These are phyloP conservation scores for Botrytis pseudocinerea DNA, from an alignment of 2,329 filamentous ascomycete species.

Conservation along the genomic window DNA sequence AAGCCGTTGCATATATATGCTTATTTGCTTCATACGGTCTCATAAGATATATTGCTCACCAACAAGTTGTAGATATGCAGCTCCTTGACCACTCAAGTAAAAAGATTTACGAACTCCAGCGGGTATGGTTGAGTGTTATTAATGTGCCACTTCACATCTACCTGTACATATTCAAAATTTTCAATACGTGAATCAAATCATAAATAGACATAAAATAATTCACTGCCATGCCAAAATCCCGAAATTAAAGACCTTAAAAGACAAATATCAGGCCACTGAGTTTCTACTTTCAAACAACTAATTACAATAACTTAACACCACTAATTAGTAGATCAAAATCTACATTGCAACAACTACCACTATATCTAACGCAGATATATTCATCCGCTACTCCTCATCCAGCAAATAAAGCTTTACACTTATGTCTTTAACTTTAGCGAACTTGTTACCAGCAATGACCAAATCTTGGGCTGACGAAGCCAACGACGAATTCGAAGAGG, in stretches of 20 bases:
- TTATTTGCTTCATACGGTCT: neutral
- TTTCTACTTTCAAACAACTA: neutral
- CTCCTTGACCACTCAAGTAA: neutral
- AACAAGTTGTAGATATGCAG: neutral
- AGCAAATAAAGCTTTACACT: neutral
- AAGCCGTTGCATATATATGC: neutral
- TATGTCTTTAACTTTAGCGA: constrained; percentile 20
- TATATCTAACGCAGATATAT: neutral
- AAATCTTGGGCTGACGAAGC: constrained; percentile 12
- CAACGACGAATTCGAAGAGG: neutral
- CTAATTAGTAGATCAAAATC: neutral
- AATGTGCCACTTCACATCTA: neutral
- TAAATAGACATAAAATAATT: neutral
- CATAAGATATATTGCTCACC: no score
- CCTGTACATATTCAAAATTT: neutral
- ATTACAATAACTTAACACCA: neutral
- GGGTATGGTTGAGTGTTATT: neutral
- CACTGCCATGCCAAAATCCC: neutral
- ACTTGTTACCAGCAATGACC: neutral
- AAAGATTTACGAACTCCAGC: neutral
- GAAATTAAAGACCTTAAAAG: neutral
- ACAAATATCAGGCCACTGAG: no score
- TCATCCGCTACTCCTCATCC: neutral
- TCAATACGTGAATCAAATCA: neutral
- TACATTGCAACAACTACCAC: neutral